Percentiles rank a stretch among this genome's conserved stretches.
Conservation (phyloP, 352 stramenopile species). For the Globisporangium recalcitrans region DNA sequence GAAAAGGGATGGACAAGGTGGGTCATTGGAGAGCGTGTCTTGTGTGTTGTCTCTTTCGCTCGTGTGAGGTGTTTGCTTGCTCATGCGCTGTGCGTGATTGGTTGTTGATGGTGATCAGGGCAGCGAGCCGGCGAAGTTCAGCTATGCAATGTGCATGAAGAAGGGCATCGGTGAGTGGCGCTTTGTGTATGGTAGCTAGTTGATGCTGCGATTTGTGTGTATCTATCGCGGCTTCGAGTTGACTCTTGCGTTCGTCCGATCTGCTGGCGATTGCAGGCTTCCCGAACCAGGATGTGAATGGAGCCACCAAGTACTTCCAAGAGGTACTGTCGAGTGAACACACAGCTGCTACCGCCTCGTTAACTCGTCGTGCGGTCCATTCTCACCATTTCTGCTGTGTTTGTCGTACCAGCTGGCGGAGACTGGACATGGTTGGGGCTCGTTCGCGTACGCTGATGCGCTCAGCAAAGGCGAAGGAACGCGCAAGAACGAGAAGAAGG, state of each 20-base stretch:
- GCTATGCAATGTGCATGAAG: slow-evolving; percentile 78
- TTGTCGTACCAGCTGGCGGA: slow-evolving; percentile 36
- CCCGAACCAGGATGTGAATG: slow-evolving; percentile 42
- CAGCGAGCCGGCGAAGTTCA: slow-evolving; percentile 81
- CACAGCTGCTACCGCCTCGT: neutral
- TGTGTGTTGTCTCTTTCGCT: neutral
- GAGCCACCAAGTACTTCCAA: slow-evolving; percentile 64
- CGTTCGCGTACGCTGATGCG: slow-evolving; percentile 76
- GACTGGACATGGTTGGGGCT: slow-evolving; percentile 63
- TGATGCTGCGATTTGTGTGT: neutral
- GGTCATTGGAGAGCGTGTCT: neutral
- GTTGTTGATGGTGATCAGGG: slow-evolving; percentile 26
- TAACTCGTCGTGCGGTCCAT: neutral
- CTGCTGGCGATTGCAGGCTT: slow-evolving; percentile 30
- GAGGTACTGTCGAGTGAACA: slow-evolving; percentile 29
- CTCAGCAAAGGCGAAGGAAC: slow-evolving; percentile 72
- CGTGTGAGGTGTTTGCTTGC: neutral
- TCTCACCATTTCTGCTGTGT: neutral
- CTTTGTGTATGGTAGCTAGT: neutral
- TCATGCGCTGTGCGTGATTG: neutral
- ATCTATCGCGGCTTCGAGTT: neutral
- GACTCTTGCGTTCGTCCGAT: neutral
- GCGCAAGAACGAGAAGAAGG: slow-evolving; percentile 67
- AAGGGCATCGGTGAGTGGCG: slow-evolving; percentile 50
- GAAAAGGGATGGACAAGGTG: slow-evolving; percentile 77